Percentiles rank a stretch among this genome's conserved stretches.
These are phyloP conservation scores for Casuarina cunninghamiana DNA, from an alignment of 306 rosid genomes.

Conservation along the genomic window DNA sequence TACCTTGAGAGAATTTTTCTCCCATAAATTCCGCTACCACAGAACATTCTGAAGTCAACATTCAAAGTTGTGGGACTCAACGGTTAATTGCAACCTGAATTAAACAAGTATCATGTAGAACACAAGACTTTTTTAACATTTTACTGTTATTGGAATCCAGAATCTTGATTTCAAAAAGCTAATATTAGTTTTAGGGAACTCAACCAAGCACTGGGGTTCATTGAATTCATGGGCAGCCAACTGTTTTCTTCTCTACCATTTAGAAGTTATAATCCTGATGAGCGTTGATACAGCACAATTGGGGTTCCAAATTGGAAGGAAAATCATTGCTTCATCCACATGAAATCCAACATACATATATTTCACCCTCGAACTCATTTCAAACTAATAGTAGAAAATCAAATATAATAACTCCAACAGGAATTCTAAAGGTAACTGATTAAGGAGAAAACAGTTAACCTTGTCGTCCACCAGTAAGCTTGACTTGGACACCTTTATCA, in stretches of 20 bases:
- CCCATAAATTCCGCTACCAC: background rate
- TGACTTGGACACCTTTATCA: conserved; percentile 11
- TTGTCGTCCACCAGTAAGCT: conserved; percentile 15
- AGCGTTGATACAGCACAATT: background rate
- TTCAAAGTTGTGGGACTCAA: background rate
- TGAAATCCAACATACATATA: background rate
- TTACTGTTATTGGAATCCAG: background rate
- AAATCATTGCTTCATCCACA: background rate
- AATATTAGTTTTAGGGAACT: background rate
- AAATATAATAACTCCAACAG: background rate
- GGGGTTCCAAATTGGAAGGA: background rate
- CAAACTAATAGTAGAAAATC: background rate
- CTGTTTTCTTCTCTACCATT: background rate
- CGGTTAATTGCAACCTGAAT: background rate
- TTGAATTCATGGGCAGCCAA: background rate
- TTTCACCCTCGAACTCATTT: background rate
- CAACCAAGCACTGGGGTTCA: background rate
- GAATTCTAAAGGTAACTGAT: background rate
- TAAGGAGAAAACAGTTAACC: background rate
- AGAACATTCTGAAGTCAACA: background rate
- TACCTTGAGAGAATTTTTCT: background rate
- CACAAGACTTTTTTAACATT: background rate
- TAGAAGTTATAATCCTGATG: background rate
- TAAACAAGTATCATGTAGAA: background rate
- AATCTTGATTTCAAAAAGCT: background rate